A percentile compares a stretch with the other conserved stretches of the same genome.
These are phyloP conservation scores for Coffea humblotiana DNA, from an alignment of 305 asterid genomes.

Conservation along the genomic window DNA sequence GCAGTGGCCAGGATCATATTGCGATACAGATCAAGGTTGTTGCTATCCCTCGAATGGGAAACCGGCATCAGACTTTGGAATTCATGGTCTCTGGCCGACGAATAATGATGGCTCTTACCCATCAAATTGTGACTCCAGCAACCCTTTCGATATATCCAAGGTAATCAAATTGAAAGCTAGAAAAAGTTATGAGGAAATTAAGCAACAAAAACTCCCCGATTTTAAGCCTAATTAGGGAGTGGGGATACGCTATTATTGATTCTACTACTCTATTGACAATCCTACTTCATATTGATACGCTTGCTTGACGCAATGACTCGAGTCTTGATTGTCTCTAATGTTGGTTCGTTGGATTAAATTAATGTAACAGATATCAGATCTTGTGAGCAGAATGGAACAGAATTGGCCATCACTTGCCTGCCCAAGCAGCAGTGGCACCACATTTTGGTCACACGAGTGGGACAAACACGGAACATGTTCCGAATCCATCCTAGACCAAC, in stretches of 20 bases:
- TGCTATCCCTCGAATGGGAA: constrained; percentile 55
- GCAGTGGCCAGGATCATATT: constrained; percentile 65
- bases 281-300: no score
- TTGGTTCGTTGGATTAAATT: not conserved
- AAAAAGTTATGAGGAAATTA: no score
- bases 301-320: not conserved
- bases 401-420: constrained; percentile 78
- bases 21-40: constrained; percentile 48
- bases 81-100: constrained; percentile 65
- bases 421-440: constrained; percentile 58
- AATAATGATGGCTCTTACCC: constrained; percentile 44
- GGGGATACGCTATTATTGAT: no score
- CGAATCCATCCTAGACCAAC: constrained; percentile 59
- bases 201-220: no score
- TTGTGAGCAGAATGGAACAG: constrained; percentile 58
- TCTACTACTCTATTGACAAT: no score
- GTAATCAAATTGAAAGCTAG: constrained; percentile 8
- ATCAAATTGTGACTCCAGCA: constrained; percentile 43
- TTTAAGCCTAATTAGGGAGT: no score
- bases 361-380: constrained; percentile 52
- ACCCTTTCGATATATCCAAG: constrained; percentile 41
- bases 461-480: constrained; percentile 79
- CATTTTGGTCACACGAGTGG: constrained; percentile 84
- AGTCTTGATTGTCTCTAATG: not conserved
- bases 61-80: constrained; percentile 48